Conservation (phyloP, 2,329 filamentous ascomycete species). For the Trichoderma brevicompactum region DNA sequence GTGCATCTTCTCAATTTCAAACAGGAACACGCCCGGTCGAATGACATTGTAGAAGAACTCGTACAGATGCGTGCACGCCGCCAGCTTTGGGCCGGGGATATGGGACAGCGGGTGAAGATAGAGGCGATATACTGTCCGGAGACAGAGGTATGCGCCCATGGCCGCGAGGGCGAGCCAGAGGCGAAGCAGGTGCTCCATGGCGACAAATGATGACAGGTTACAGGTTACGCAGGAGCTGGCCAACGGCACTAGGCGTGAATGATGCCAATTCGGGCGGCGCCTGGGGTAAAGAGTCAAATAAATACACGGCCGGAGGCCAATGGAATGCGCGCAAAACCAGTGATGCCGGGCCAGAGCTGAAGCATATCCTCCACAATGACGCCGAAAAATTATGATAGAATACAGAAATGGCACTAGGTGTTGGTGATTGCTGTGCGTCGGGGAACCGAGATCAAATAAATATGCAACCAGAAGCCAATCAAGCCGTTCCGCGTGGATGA, state of each 20-base stretch:
- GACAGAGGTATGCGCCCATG: background rate
- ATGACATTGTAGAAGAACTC: conserved; percentile 40
- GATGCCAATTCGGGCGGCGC: background rate
- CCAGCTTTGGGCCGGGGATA: conserved; percentile 40
- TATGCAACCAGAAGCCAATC: conserved; percentile 5
- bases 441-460: background rate
- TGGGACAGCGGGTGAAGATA: conserved; percentile 40
- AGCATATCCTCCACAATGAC: background rate
- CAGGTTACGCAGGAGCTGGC: background rate
- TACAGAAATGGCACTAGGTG: background rate
- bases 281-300: background rate
- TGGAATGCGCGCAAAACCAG: background rate
- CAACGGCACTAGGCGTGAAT: background rate
- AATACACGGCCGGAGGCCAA: conserved; percentile 6
- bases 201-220: background rate
- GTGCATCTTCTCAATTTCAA: conserved; percentile 38
- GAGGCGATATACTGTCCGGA: conserved; percentile 36
- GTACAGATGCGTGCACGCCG: conserved; percentile 36
- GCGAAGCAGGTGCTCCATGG: background rate
- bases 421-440: background rate
- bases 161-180: background rate
- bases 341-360: background rate
- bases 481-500: background rate
- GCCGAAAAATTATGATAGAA: background rate
- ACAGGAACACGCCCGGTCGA: conserved; percentile 35